Evolutionary conservation across 257 asterid genomes (phyloP).

Genomic region (Nicotiana attenuata): DNA sequence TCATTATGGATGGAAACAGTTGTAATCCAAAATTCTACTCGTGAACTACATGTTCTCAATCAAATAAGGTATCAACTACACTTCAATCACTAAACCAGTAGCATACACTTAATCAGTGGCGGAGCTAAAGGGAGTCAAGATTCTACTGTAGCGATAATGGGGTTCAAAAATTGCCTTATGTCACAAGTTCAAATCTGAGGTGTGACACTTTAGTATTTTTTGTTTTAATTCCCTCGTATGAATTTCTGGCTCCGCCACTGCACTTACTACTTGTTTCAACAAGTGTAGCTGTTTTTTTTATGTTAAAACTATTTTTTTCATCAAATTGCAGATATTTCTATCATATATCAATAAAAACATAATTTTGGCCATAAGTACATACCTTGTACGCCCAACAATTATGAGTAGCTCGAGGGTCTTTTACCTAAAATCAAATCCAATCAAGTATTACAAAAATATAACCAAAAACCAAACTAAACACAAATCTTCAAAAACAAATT

Average conservation of each 20-base stretch:
- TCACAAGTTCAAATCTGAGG: too few species aligned
- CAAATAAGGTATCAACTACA: background rate
- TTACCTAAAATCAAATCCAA: conserved; percentile 40
- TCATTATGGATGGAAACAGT: background rate
- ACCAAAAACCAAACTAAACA: background rate
- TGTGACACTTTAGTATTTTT: too few species aligned
- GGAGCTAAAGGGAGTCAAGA: too few species aligned
- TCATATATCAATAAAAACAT: background rate
- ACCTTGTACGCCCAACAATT: conserved; percentile 99
- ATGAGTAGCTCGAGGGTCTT: conserved; percentile 84
- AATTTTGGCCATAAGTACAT: conserved; percentile 12
- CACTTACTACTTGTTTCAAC: background rate
- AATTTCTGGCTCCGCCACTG: too few species aligned
- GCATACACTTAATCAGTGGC: background rate
- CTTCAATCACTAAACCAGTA: background rate
- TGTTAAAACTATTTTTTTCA: background rate
- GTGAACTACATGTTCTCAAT: background rate
- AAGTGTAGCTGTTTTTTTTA: background rate
- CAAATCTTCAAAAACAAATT: background rate
- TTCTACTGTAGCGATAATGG: too few species aligned
- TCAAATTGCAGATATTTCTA: background rate
- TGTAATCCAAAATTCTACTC: background rate
- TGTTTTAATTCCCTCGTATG: too few species aligned
- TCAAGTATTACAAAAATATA: background rate
- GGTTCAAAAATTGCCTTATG: too few species aligned